Evolutionary conservation across 805 yeast species (phyloP).

Genomic region (Maudiozyma barnettii): DNA sequence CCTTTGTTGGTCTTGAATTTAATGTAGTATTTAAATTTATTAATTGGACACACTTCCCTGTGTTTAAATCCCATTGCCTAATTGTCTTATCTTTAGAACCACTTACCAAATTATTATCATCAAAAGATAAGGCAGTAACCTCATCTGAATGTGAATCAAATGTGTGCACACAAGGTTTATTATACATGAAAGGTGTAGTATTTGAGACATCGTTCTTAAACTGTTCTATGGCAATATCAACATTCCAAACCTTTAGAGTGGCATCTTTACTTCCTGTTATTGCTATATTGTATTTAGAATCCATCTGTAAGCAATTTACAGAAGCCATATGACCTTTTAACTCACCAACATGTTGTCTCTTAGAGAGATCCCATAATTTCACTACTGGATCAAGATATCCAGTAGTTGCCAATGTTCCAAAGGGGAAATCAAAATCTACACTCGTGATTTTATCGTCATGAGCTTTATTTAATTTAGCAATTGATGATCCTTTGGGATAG

Average conservation of each 20-base stretch:
- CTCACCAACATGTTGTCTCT: conserved; percentile 40
- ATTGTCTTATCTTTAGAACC: conserved; percentile 66
- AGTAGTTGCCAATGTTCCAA: conserved; percentile 68
- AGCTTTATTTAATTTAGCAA: conserved; percentile 38
- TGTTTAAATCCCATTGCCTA: conserved; percentile 62
- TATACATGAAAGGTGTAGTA: conserved; percentile 6
- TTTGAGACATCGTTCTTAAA: conserved; percentile 2
- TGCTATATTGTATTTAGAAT: conserved; percentile 32
- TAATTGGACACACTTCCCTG: conserved; percentile 60
- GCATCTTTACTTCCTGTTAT: conserved; percentile 57
- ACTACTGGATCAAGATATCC: conserved; percentile 63
- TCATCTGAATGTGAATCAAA: conserved; percentile 60
- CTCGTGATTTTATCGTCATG: conserved; percentile 47
- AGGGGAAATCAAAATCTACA: conserved; percentile 62
- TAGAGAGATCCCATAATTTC: conserved; percentile 72
- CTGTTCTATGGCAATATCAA: conserved; percentile 24
- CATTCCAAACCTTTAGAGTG: conserved; percentile 52
- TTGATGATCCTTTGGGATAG: conserved; percentile 36
- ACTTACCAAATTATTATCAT: conserved; percentile 43
- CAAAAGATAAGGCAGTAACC: conserved; percentile 51
- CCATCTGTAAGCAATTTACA: conserved; percentile 54
- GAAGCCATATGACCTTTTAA: conserved; percentile 56
- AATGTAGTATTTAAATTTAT: conserved; percentile 41
- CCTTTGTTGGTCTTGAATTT: conserved; percentile 7
- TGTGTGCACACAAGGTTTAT: conserved; percentile 35